Evolutionary conservation across 2,329 filamentous ascomycete species (phyloP).

Genomic region (Grosmannia penicillata): DNA sequence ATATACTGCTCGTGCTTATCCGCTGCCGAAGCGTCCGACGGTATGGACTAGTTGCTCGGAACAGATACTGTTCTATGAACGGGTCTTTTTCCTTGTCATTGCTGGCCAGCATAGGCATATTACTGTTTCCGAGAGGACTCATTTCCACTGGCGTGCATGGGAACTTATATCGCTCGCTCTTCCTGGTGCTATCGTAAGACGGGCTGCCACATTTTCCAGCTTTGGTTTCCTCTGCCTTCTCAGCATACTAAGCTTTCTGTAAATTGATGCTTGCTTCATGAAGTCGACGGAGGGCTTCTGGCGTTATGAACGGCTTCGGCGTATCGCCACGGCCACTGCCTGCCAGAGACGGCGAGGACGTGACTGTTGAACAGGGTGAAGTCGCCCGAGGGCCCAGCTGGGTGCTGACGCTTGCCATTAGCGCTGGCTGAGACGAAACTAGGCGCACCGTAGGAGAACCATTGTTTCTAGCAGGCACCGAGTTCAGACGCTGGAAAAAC

Average conservation of each 20-base stretch:
- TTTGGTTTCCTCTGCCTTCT: neutral
- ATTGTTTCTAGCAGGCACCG: too few relatives aligned
- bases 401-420: neutral
- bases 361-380: neutral
- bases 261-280: conserved; percentile 8
- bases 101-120: too few relatives aligned
- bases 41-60: conserved; percentile 40
- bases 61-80: conserved; percentile 22
- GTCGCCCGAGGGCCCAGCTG: neutral
- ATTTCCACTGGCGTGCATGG: conserved; percentile 5
- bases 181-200: conserved; percentile 4
- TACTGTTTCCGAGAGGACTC: too few relatives aligned
- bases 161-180: conserved; percentile 5
- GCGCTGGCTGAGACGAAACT: neutral
- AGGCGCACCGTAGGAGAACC: too few relatives aligned
- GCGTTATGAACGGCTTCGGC: neutral
- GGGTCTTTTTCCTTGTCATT: conserved; percentile 3
- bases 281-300: conserved; percentile 4
- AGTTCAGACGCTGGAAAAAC: too few relatives aligned
- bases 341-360: conserved; percentile 9
- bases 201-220: neutral
- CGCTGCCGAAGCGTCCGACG: conserved; percentile 33
- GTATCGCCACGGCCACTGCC: conserved; percentile 7
- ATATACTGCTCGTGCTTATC: conserved; percentile 27
- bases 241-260: conserved; percentile 4